Conservation (phyloP, 352 stramenopile genomes). For the Globisporangium irregulare region DNA sequence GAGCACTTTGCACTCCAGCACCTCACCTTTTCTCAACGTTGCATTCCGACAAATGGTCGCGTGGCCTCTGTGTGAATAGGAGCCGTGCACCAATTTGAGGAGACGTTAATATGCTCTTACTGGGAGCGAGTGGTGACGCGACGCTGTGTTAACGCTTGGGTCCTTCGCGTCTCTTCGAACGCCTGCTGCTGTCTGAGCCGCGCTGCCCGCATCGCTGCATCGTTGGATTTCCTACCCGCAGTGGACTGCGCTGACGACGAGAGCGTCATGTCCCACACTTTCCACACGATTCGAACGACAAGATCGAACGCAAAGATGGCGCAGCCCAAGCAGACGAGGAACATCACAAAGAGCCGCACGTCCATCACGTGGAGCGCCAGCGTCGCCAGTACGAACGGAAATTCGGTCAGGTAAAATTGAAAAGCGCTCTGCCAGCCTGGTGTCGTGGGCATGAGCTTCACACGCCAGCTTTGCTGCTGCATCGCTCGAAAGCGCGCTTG, state of each 20-base stretch:
- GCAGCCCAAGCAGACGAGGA: constrained; percentile 23
- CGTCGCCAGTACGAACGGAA: constrained; percentile 22
- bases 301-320: constrained; percentile 32
- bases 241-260: constrained; percentile 44
- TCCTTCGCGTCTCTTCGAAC: constrained; percentile 8
- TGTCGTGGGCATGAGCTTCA: constrained; percentile 9
- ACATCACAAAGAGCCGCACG: constrained; percentile 22
- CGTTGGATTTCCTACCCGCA: constrained; percentile 25
- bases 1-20: neutral
- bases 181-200: constrained; percentile 28
- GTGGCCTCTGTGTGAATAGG: neutral
- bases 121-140: constrained; percentile 1
- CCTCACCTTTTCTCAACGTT: neutral
- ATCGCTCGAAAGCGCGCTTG: constrained; percentile 22
- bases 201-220: constrained; percentile 75
- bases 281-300: constrained; percentile 7
- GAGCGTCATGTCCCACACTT: constrained; percentile 22
- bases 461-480: constrained; percentile 12
- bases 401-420: constrained; percentile 31
- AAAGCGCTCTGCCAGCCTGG: constrained; percentile 13
- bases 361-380: constrained; percentile 22
- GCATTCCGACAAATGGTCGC: neutral
- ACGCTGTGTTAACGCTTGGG: constrained; percentile 8
- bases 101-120: neutral
- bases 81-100: neutral